Evolutionary conservation across 148 eudicot species (phyloP), one percentile per base, ranked within the genome.

Genomic region (Chenopodium album): DNA sequence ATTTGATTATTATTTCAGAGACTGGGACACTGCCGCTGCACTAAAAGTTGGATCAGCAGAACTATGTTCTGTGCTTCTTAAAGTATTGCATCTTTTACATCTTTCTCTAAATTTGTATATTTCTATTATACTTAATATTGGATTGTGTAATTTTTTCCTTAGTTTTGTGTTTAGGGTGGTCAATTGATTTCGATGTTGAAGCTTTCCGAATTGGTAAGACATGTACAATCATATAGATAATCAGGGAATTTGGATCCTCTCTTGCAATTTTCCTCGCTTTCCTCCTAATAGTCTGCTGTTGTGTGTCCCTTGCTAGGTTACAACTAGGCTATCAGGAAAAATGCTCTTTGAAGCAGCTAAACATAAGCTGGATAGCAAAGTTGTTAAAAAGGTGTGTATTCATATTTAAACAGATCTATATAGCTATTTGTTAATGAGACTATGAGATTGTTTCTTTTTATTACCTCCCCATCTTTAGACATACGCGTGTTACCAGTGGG

Each of bases 301-400:
- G 29, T 66, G 68, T 54, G 68, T 73, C 50, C 48, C 31, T 47
- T 71, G 72, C 81, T 74, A 79, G 85, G 75, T 83, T 22, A 72
- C 85, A 6, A 66, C 82, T 3, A 79, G 73, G 71, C 82, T 91
- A 54, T 83, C 91, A 12, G 92, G 89, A 41, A 88, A 83, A 85
- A 79, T 92, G 85, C 77, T 94, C 62, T 46, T 86, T 78, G 94
- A 92, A 81, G 92, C 94, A 70, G 94, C 95, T 82, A 91, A 89
- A 71, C 90, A 85, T 88, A 94, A 89, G 88, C 87, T 94, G 76
- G 87, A 85, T 77, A 89, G 85, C 32, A 91, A 91, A 76, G 76
- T 86, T 79, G 71, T 91, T 22, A 90, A 64, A 71, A 92, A 94
- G 98, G 98, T 94, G 75, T 23, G 75, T 63, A 68, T 76, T 70